Evolutionary conservation across 495 filamentous ascomycete species (phyloP).

Genomic region (Coniosporium apollinis): DNA sequence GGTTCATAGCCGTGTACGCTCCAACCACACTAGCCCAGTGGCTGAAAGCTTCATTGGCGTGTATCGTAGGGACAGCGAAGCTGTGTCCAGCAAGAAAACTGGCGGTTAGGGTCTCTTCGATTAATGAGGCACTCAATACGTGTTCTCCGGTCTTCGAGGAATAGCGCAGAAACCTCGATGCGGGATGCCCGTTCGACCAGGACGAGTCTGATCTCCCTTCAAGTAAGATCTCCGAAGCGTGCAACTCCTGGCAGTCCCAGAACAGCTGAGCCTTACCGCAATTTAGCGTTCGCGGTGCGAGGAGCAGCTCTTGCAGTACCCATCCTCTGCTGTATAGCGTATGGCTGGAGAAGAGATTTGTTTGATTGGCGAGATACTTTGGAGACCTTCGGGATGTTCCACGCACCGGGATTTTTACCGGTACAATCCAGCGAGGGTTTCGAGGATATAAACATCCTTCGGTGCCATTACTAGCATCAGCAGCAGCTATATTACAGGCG

Average conservation of each 20-base stretch:
- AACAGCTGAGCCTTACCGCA: slow-evolving; percentile 1
- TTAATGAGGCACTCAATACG: neutral
- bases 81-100: too few species aligned
- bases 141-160: slow-evolving; percentile 1
- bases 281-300: slow-evolving; percentile 4
- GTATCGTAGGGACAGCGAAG: neutral
- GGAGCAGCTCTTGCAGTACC: slow-evolving; percentile 4
- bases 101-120: too few species aligned
- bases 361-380: slow-evolving; percentile 1
- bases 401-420: neutral
- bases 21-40: slow-evolving; percentile 1
- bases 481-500: slow-evolving; percentile 2
- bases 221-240: slow-evolving; percentile 3
- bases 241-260: slow-evolving; percentile 3
- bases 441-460: slow-evolving; percentile 2
- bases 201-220: too few species aligned
- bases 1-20: slow-evolving; percentile 3
- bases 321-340: slow-evolving; percentile 2
- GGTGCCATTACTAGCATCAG: neutral
- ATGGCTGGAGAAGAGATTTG: slow-evolving; percentile 1
- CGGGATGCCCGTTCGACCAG: too few species aligned
- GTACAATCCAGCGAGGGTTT: neutral
- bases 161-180: neutral
- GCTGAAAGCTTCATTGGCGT: neutral
- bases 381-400: neutral